Conservation (phyloP, 345 rosid species). For the Cochlearia excelsa region DNA sequence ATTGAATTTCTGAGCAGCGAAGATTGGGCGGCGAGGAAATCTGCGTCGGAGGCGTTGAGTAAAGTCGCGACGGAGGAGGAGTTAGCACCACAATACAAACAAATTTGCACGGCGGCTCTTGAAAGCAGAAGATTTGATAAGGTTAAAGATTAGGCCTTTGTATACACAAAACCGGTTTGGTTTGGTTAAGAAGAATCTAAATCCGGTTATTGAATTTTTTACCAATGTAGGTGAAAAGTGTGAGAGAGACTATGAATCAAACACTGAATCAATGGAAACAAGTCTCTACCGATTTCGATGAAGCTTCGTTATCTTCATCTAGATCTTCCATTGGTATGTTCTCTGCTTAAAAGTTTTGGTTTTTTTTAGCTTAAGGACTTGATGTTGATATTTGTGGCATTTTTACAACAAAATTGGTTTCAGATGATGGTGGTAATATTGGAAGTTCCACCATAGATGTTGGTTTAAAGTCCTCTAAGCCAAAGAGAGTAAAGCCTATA, state of each 20-base stretch:
- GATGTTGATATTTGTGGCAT: background rate
- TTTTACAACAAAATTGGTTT: conserved; percentile 18
- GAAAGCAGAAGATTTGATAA: conserved; percentile 84
- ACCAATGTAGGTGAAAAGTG: conserved; percentile 61
- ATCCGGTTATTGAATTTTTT: conserved; percentile 5
- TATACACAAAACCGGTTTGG: background rate
- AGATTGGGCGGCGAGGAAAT: conserved; percentile 89
- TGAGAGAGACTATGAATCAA: conserved; percentile 83
- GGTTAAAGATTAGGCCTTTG: conserved; percentile 38
- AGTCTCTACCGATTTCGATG: conserved; percentile 49
- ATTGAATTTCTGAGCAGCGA: conserved; percentile 67
- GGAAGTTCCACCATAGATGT: conserved; percentile 46
- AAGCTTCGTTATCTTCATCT: conserved; percentile 37
- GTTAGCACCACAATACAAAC: conserved; percentile 54
- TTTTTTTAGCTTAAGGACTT: background rate
- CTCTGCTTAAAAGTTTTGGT: background rate
- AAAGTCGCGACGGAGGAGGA: conserved; percentile 68
- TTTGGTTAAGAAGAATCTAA: conserved; percentile 1
- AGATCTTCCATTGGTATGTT: conserved; percentile 35
- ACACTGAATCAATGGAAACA: conserved; percentile 73
- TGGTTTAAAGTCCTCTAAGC: conserved; percentile 41
- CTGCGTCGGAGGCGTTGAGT: conserved; percentile 86
- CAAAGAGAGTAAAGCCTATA: conserved; percentile 52
- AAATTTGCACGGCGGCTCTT: conserved; percentile 49
- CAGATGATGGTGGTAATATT: conserved; percentile 61